Conservation (phyloP, 2,329 filamentous ascomycete species). For the Sclerotinia nivalis region DNA sequence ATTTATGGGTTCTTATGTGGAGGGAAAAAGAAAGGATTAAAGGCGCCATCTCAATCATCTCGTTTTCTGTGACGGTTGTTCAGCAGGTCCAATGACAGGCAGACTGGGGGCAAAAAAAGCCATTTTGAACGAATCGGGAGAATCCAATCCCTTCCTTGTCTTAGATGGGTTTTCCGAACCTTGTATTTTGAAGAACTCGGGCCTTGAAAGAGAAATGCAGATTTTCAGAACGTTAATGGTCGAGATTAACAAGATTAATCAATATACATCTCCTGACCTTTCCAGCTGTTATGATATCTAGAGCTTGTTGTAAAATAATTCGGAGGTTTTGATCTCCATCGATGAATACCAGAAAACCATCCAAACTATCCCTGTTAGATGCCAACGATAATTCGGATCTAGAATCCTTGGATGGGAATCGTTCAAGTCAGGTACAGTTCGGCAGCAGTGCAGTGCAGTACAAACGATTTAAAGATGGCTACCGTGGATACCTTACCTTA, state of each 20-base stretch:
- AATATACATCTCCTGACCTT: background rate
- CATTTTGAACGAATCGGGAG: slow-evolving; percentile 19
- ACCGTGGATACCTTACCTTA: background rate
- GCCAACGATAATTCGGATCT: slow-evolving; percentile 21
- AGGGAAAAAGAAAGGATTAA: slow-evolving; percentile 1
- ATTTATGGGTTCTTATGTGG: background rate
- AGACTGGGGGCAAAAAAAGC: slow-evolving; percentile 10
- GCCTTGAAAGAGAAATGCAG: background rate
- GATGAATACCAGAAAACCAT: slow-evolving; percentile 2
- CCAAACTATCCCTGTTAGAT: slow-evolving; percentile 14
- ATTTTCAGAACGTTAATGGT: background rate
- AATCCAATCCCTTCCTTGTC: slow-evolving; percentile 7
- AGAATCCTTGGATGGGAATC: slow-evolving; percentile 22
- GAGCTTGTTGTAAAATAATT: background rate
- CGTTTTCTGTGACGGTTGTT: background rate
- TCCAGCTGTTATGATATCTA: background rate
- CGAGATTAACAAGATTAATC: background rate
- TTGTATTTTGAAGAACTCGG: slow-evolving; percentile 19
- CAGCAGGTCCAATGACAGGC: slow-evolving; percentile 16
- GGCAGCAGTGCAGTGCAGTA: slow-evolving; percentile 20
- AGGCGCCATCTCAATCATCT: slow-evolving; percentile 3
- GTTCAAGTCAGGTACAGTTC: slow-evolving; percentile 22
- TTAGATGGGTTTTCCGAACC: slow-evolving; percentile 10
- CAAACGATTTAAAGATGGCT: background rate
- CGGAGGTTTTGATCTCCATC: background rate